Conservation (phyloP, 179 eudicot genomes). For the Beta macrorhiza region DNA sequence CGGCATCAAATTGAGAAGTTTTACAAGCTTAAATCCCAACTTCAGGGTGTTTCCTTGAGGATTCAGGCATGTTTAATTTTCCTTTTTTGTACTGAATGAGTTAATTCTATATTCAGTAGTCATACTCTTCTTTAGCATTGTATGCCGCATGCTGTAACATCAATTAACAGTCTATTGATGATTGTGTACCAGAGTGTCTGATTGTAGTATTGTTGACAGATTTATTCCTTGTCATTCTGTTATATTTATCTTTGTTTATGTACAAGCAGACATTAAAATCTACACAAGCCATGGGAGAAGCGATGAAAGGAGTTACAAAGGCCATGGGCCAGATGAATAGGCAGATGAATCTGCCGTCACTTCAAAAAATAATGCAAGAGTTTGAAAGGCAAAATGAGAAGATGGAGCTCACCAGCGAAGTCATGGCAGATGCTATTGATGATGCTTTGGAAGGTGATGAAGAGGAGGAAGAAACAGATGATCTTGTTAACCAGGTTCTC, state of each 20-base stretch:
- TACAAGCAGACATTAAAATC: slow-evolving; percentile 78
- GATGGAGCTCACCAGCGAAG: slow-evolving; percentile 93
- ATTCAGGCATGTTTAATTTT: slow-evolving; percentile 59
- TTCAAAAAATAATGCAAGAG: slow-evolving; percentile 96
- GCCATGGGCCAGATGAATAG: slow-evolving; percentile 99
- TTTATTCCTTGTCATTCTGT: background rate
- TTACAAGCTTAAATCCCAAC: slow-evolving; percentile 96
- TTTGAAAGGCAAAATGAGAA: slow-evolving; percentile 97
- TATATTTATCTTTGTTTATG: background rate
- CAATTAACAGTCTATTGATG: background rate
- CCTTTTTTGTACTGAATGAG: background rate
- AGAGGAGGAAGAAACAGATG: slow-evolving; percentile 96
- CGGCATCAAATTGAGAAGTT: slow-evolving; percentile 93
- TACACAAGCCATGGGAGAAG: slow-evolving; percentile 99
- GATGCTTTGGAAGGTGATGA: slow-evolving; percentile 99
- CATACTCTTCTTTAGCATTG: background rate
- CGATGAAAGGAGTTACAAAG: slow-evolving; percentile 98
- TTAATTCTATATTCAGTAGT: background rate
- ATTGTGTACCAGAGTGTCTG: background rate
- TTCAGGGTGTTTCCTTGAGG: slow-evolving; percentile 94
- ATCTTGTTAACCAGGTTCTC: slow-evolving; percentile 90
- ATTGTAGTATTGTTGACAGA: background rate
- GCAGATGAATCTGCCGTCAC: slow-evolving; percentile 90
- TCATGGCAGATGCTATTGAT: slow-evolving; percentile 98
- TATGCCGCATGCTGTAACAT: background rate